Evolutionary conservation across 768 basidiomycete species (phyloP).

Genomic region (Amanita rimosa): DNA sequence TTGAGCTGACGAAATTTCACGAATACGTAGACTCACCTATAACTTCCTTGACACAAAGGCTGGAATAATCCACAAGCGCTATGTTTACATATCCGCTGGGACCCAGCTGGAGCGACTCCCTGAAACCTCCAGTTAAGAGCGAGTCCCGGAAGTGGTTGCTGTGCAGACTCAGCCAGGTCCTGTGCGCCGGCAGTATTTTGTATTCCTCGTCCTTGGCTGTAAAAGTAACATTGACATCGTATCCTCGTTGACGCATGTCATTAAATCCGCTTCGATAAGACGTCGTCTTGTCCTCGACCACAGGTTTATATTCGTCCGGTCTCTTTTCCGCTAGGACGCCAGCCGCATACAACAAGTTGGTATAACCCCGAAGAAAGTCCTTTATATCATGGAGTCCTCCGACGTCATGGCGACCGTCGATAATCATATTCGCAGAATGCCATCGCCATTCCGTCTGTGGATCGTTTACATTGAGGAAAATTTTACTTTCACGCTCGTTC

Average conservation of each 20-base stretch:
- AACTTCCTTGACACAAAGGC: slow-evolving; percentile 13
- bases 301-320: slow-evolving; percentile 7
- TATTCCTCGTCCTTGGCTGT: slow-evolving; percentile 11
- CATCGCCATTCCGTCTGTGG: slow-evolving; percentile 26
- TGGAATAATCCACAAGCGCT: slow-evolving; percentile 2
- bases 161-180: slow-evolving; percentile 24
- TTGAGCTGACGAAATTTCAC: neutral
- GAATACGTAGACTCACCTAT: neutral
- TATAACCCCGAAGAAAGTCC: slow-evolving; percentile 21
- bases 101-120: neutral
- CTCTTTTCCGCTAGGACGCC: slow-evolving; percentile 18
- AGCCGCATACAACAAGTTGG: slow-evolving; percentile 19
- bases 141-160: slow-evolving; percentile 19
- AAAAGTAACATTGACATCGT: slow-evolving; percentile 27
- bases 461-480: slow-evolving; percentile 39
- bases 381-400: slow-evolving; percentile 19
- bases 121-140: slow-evolving; percentile 16
- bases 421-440: slow-evolving; percentile 25
- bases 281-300: slow-evolving; percentile 8
- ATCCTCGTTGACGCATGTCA: slow-evolving; percentile 18
- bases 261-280: slow-evolving; percentile 19
- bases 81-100: slow-evolving; percentile 9
- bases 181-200: slow-evolving; percentile 25
- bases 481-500: slow-evolving; percentile 11
- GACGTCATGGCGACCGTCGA: slow-evolving; percentile 23